Percentiles rank a stretch among this genome's conserved stretches.
These are phyloP conservation scores for Microsporum ferrugineum DNA, from an alignment of 2,329 filamentous ascomycete genomes.

Conservation along the genomic window DNA sequence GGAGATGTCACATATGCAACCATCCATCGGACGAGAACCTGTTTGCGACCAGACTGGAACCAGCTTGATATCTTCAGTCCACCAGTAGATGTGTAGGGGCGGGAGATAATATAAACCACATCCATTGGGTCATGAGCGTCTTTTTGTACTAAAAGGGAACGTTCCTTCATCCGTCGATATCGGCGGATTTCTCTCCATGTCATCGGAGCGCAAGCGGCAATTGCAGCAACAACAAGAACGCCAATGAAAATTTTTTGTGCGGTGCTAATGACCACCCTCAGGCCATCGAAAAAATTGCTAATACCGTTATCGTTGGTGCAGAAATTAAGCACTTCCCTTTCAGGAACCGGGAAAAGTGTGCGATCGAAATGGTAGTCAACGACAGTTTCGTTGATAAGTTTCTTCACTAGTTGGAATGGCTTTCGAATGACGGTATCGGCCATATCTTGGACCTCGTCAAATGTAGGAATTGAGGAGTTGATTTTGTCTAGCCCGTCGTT, in stretches of 20 bases:
- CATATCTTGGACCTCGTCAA: constrained; percentile 70
- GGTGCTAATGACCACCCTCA: constrained; percentile 54
- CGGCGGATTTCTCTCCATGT: constrained; percentile 66
- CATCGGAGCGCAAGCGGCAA: constrained; percentile 66
- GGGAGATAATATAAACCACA: constrained; percentile 73
- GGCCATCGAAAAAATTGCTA: constrained; percentile 66
- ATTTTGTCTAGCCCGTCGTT: constrained; percentile 58
- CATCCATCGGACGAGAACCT: constrained; percentile 68
- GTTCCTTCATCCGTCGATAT: constrained; percentile 61
- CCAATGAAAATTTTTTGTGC: constrained; percentile 66
- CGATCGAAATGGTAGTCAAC: constrained; percentile 67
- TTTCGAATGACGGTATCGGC: constrained; percentile 61
- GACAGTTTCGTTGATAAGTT: constrained; percentile 59
- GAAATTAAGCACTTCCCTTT: constrained; percentile 72
- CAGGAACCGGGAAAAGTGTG: constrained; percentile 66
- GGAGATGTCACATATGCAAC: constrained; percentile 78
- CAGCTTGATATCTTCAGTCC: constrained; percentile 60
- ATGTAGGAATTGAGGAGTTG: constrained; percentile 69
- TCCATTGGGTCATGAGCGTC: constrained; percentile 71
- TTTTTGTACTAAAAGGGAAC: constrained; percentile 53
- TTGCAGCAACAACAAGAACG: constrained; percentile 59
- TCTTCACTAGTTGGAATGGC: constrained; percentile 72
- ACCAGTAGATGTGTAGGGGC: constrained; percentile 60
- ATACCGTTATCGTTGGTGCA: constrained; percentile 78
- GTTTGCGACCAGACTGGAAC: constrained; percentile 51